Percentiles rank a stretch among this genome's conserved stretches.
Conservation (phyloP, 768 basidiomycete genomes). For the Solioccasus polychromus region DNA sequence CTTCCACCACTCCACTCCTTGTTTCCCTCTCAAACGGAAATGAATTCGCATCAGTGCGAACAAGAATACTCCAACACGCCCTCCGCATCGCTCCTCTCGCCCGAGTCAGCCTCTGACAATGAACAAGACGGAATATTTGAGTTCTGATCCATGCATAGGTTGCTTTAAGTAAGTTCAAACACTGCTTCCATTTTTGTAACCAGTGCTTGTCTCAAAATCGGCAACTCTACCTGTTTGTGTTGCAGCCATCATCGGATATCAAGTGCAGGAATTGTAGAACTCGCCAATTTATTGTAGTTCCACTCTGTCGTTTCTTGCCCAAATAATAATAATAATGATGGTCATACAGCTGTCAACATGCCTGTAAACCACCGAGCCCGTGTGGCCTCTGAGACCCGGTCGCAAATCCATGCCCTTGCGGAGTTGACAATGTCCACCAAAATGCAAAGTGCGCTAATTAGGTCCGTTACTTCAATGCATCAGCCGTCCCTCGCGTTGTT, state of each 20-base stretch:
- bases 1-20: conserved; percentile 23
- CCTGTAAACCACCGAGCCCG: conserved; percentile 13
- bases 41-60: conserved; percentile 29
- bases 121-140: conserved; percentile 22
- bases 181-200: conserved; percentile 19
- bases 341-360: conserved; percentile 21
- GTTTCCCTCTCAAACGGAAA: conserved; percentile 31
- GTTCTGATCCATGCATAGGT: conserved; percentile 15
- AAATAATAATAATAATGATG: conserved; percentile 27
- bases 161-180: conserved; percentile 27
- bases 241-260: conserved; percentile 11
- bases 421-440: conserved; percentile 29
- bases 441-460: conserved; percentile 35
- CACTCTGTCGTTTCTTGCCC: conserved; percentile 18
- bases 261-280: conserved; percentile 23
- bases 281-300: conserved; percentile 27
- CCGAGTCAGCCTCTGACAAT: conserved; percentile 23
- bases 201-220: conserved; percentile 18
- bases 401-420: conserved; percentile 24
- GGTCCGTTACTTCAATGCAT: conserved; percentile 28
- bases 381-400: conserved; percentile 27
- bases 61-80: conserved; percentile 17
- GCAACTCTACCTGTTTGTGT: conserved; percentile 18
- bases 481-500: conserved; percentile 27
- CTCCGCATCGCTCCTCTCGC: conserved; percentile 16